Base-by-base conservation (phyloP, 2,329 filamentous ascomycete genomes). In the Xylariaceae sp. region DNA sequence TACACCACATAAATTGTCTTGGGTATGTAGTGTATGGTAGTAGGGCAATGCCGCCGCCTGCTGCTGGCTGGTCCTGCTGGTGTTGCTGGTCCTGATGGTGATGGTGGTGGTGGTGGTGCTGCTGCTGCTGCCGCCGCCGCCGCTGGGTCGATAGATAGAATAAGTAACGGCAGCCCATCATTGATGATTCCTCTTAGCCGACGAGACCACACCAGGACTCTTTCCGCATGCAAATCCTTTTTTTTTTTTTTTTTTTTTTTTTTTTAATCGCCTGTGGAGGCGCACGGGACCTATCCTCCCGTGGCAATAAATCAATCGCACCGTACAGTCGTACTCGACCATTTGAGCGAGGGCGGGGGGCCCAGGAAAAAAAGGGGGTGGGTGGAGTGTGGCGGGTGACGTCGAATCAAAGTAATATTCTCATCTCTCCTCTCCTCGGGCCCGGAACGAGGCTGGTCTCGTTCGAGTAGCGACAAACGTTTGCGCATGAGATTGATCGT, bases 221-320 rank as follows among this genome's bases (percentile, higher is more conserved):
- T 37, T 19, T 37, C 35, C 41, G 7, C 40, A 50, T 44, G 30
- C 41, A 50, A 26, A 30, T 19, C 19, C 19, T 19, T 19, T 19
- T 19, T 19, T 19, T 19, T 19, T 19, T 19, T 19, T 19, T 19
- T 30, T 31, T 19, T 19, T 19, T 19, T 1, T 19, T 19, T 19
- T 19, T 19, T 19, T 19, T 30, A n/a, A 26, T 50, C 9, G 42
- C 50, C 45, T 42, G 11, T 40, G 29, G 40, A 42, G 41, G 19
- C 19, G 19, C 51, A 51, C 32, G 32, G 50, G 51, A 51, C 29
- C 49, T 47, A 51, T 53, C 5, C 19, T 43, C 31, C 47, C 42
- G 43, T 57, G 12, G 46, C 41, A 54, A 31, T 45, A 50, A 50
- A 52, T 45, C 47, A 19, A 50, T 45, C 47, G 37, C 29, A 41